A percentile compares a stretch with the other conserved stretches of the same genome.
Evolutionary conservation across 176 grass and related monocot species (phyloP).

Genomic region (Coix lacrymajobi): DNA sequence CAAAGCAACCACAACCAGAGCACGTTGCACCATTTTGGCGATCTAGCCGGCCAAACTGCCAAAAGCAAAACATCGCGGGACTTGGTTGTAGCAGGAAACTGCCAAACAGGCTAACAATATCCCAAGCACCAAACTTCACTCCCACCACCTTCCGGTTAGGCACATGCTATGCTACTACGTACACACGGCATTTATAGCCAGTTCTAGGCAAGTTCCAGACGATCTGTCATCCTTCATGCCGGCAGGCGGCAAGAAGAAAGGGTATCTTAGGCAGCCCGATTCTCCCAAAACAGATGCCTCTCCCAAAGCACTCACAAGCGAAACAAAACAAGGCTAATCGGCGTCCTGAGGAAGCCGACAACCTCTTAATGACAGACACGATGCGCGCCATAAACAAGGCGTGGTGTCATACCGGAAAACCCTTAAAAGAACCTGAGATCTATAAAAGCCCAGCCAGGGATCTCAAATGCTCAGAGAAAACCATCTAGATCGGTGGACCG

Average conservation of each 20-base stretch:
- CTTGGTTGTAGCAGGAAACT: neutral
- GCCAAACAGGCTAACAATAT: neutral
- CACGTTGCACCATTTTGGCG: neutral
- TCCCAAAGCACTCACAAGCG: neutral
- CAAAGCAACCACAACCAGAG: no score
- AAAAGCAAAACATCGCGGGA: neutral
- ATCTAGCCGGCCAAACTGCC: neutral
- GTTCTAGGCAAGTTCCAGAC: neutral
- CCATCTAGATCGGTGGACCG: neutral
- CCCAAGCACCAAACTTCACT: neutral
- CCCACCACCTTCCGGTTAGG: neutral
- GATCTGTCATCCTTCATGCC: neutral
- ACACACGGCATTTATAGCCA: neutral
- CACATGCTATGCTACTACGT: neutral
- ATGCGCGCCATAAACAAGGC: slow-evolving; percentile 7
- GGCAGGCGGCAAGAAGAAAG: neutral
- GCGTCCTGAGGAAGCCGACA: neutral
- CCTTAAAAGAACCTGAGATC: slow-evolving; percentile 32
- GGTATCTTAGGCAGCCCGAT: neutral
- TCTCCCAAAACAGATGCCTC: slow-evolving; percentile 1
- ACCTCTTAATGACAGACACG: slow-evolving; percentile 24
- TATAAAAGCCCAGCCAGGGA: slow-evolving; percentile 4
- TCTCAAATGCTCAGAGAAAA: slow-evolving; percentile 17
- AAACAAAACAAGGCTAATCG: slow-evolving; percentile 16
- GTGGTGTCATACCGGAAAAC: neutral